A percentile compares a stretch with the other conserved stretches of the same genome.
These are phyloP conservation scores for Backusella tuberculispora DNA, from an alignment of 192 early-diverging fungal species.

Conservation along the genomic window DNA sequence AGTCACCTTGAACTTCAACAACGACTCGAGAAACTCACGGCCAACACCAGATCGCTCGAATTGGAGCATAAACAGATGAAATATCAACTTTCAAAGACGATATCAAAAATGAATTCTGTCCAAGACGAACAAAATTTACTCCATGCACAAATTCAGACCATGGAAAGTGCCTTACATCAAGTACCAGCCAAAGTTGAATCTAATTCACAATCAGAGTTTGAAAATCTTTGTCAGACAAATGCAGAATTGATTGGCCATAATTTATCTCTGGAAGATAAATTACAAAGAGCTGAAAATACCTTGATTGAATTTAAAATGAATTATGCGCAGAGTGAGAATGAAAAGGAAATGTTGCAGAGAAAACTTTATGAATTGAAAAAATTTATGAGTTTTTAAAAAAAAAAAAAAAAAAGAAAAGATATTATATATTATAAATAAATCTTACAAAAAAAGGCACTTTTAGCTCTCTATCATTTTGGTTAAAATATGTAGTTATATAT, in stretches of 20 bases:
- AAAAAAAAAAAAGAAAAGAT: neutral
- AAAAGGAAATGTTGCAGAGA: constrained; percentile 67
- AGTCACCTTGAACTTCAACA: constrained; percentile 66
- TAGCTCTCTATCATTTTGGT: too few species aligned
- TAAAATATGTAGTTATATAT: too few species aligned
- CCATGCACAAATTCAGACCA: constrained; percentile 53
- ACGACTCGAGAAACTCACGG: constrained; percentile 63
- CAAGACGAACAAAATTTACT: constrained; percentile 55
- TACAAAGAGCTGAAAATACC: constrained; percentile 62
- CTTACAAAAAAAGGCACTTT: too few species aligned
- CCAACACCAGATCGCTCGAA: constrained; percentile 61
- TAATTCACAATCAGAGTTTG: constrained; percentile 66
- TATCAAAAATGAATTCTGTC: constrained; percentile 52
- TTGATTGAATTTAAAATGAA: constrained; percentile 67
- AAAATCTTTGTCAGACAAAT: constrained; percentile 82
- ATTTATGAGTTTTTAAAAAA: constrained; percentile 28
- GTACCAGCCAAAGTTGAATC: constrained; percentile 66
- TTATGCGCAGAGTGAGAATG: constrained; percentile 86
- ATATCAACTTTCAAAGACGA: constrained; percentile 59
- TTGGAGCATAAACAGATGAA: constrained; percentile 74
- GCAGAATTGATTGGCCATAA: constrained; percentile 71
- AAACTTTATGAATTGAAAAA: constrained; percentile 41
- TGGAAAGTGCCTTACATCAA: constrained; percentile 55
- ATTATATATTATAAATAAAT: too few species aligned
- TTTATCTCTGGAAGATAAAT: constrained; percentile 63